Base-by-base conservation (phyloP, 1,139 yeast genomes). In the Ashbya aceris region DNA sequence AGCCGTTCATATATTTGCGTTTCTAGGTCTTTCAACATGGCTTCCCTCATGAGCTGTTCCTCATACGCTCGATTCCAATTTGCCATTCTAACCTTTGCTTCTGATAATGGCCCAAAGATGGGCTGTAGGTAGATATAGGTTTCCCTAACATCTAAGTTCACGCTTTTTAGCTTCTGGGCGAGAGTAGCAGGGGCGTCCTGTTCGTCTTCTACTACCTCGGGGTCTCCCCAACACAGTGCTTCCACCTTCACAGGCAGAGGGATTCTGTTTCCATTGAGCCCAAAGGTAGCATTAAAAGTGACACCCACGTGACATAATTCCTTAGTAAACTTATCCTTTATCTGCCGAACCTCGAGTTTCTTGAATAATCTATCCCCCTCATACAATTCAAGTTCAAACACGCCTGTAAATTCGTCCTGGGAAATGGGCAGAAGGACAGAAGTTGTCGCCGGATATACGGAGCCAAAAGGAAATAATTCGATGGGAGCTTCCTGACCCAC, bases 1-100 rank as follows among this genome's bases (percentile, higher is more conserved):
- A 87, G 73, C 28, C 79, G 66, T 40, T 68, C 71, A 58, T 82
- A 82, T 44, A 83, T 64, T 12, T 69, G 62, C 11, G 75, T 70
- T 59, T 82, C 91, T 36, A 81, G 66, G 26, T 66, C 55, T 53
- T 82, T 82, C 51, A 70, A 69, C 28, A 67, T 56, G 43, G 72
- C 73, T 39, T 77, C 79, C 14, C 73, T 59, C 41, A 66, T 62
- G 29, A 66, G 60, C 46, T 76, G 68, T 39, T 66, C 69, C 11
- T 62, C 61, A 53, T 81, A 89, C 46, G 66, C 68, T 8, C 51
- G 43, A 38, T 62, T 54, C 49, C 52, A 48, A 8, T 38, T 29
- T 26, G 45, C 49, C 42, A 51, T 51, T 38, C 53, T 60, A 13
- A 44, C 44, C 46, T 52, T 60, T 28, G 59, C 40, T 7, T 51